A percentile compares a stretch with the other conserved stretches of the same genome.
phyloP scores from a whole-genome alignment of 805 yeast genomes.

The Lachancea meyersii region DNA sequence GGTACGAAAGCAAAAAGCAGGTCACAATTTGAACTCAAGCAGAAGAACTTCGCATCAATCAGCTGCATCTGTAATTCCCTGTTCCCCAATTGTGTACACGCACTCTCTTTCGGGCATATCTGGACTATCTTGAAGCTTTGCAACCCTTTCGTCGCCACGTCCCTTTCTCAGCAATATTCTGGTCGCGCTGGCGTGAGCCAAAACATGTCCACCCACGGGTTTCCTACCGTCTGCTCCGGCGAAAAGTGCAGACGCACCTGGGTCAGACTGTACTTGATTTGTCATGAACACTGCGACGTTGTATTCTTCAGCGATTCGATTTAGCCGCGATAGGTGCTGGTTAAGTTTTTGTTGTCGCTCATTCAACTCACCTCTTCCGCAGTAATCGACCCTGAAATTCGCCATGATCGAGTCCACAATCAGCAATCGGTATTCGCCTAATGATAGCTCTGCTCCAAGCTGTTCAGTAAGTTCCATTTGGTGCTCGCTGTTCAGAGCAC shows the following conservation, averaged over 20 bases:
- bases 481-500: conserved; percentile 74
- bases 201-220: conserved; percentile 78
- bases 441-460: conserved; percentile 59
- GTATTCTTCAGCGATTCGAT: conserved; percentile 67
- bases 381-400: conserved; percentile 68
- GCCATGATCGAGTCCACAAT: conserved; percentile 74
- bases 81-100: conserved; percentile 63
- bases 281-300: conserved; percentile 71
- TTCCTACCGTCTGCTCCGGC: conserved; percentile 79
- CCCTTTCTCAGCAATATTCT: conserved; percentile 69
- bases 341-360: conserved; percentile 70
- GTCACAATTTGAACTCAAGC: background rate
- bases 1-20: background rate
- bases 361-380: conserved; percentile 71
- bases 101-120: conserved; percentile 79
- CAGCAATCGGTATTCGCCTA: conserved; percentile 57
- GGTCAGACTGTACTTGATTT: conserved; percentile 78
- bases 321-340: conserved; percentile 47
- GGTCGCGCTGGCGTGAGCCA: conserved; percentile 78
- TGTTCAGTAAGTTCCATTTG: conserved; percentile 67
- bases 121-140: conserved; percentile 73
- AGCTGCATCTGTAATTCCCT: conserved; percentile 53
- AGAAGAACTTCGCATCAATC: conserved; percentile 14
- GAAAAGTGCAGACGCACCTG: conserved; percentile 73
- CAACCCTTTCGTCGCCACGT: conserved; percentile 73